Percentiles rank a stretch among this genome's conserved stretches.
phyloP scores from a whole-genome alignment of 495 filamentous ascomycete species.

The Aspergillus avenaceus region DNA sequence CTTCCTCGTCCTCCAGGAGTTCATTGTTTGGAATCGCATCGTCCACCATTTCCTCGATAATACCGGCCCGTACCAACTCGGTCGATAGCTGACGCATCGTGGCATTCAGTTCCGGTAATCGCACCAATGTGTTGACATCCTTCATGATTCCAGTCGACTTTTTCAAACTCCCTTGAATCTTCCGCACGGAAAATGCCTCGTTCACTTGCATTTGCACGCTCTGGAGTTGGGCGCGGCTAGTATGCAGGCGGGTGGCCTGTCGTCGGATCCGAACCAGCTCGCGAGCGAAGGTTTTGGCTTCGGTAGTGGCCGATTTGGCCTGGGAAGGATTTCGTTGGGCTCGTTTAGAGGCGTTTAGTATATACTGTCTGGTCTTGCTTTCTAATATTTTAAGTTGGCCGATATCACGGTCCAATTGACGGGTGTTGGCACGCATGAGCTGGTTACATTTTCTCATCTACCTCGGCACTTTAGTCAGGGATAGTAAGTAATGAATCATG shows the following conservation, averaged over 20 bases:
- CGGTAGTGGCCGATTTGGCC: constrained; percentile 67
- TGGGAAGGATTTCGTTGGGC: constrained; percentile 72
- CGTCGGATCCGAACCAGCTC: constrained; percentile 82
- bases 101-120: constrained; percentile 77
- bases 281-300: constrained; percentile 80
- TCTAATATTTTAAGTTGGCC: constrained; percentile 68
- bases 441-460: constrained; percentile 95
- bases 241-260: constrained; percentile 66
- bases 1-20: constrained; percentile 71
- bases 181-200: constrained; percentile 91
- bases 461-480: not conserved
- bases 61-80: constrained; percentile 88
- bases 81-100: constrained; percentile 88
- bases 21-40: constrained; percentile 75
- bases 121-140: constrained; percentile 84
- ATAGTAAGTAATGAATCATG: not conserved
- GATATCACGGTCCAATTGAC: constrained; percentile 95
- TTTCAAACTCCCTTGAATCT: constrained; percentile 90
- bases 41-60: constrained; percentile 96
- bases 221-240: constrained; percentile 85
- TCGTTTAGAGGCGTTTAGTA: constrained; percentile 73
- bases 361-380: constrained; percentile 78
- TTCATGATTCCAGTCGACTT: constrained; percentile 92
- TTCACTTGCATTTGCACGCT: constrained; percentile 97
- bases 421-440: constrained; percentile 84